phyloP scores from a whole-genome alignment of 306 rosid species.

The Argentina anserina region DNA sequence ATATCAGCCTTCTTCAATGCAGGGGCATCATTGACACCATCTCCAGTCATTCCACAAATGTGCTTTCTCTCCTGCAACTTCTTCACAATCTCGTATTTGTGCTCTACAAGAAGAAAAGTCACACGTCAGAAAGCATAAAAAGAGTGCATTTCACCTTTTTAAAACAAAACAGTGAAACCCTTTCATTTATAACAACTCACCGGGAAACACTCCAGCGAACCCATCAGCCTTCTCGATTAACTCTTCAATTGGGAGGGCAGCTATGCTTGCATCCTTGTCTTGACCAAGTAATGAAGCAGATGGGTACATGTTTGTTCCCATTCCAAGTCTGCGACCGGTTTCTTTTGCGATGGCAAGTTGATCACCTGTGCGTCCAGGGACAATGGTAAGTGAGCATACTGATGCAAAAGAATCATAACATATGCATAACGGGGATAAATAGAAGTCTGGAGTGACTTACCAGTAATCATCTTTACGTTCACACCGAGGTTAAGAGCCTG shows the following conservation, averaged over 20 bases:
- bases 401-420: conserved; percentile 3
- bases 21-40: conserved; percentile 99
- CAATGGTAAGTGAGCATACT: conserved; percentile 13
- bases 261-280: conserved; percentile 76
- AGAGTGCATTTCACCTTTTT: neutral
- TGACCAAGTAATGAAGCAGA: conserved; percentile 93
- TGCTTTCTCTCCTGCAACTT: conserved; percentile 96
- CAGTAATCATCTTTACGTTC: conserved; percentile 98
- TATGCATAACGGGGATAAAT: neutral
- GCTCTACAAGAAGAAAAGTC: conserved; percentile 44
- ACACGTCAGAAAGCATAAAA: conserved; percentile 10
- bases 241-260: conserved; percentile 90
- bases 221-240: conserved; percentile 97
- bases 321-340: conserved; percentile 95
- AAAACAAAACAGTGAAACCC: neutral
- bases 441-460: conserved; percentile 33
- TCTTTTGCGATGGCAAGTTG: conserved; percentile 99
- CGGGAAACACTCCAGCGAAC: conserved; percentile 99
- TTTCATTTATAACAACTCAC: conserved; percentile 25
- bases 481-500: conserved; percentile 96
- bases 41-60: conserved; percentile 99
- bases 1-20: conserved; percentile 98
- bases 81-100: conserved; percentile 93
- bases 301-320: conserved; percentile 99
- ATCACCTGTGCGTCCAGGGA: conserved; percentile 52